A percentile compares a stretch with the other conserved stretches of the same genome.
These are phyloP conservation scores for Grosmannia penicillata DNA, from an alignment of 2,329 filamentous ascomycete genomes.

Conservation along the genomic window DNA sequence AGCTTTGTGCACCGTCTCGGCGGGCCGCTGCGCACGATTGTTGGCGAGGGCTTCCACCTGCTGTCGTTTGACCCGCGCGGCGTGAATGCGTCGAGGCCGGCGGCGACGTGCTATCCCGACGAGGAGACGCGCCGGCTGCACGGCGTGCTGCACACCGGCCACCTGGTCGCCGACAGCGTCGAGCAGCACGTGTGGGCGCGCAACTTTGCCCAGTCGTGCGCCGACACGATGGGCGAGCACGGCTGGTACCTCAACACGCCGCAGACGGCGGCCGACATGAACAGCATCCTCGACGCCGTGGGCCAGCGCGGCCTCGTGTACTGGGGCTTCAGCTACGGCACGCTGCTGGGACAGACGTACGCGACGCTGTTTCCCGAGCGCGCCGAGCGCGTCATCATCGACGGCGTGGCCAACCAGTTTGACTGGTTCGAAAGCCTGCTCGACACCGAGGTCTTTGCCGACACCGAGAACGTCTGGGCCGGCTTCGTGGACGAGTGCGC, in stretches of 20 bases:
- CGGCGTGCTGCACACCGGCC: neutral
- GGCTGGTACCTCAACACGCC: neutral
- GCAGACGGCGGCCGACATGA: slow-evolving; percentile 1
- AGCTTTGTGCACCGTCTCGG: neutral
- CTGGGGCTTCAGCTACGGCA: slow-evolving; percentile 1
- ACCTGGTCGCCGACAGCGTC: neutral
- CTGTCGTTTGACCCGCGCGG: slow-evolving; percentile 1
- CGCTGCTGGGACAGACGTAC: slow-evolving; percentile 1
- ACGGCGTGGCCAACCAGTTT: neutral
- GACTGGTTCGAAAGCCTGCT: slow-evolving; percentile 1
- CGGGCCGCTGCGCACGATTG: neutral
- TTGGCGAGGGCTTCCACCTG: neutral
- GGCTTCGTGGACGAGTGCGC: neutral
- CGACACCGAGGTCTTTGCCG: neutral
- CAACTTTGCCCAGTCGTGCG: neutral
- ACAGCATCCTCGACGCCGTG: neutral
- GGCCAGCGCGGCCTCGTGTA: neutral
- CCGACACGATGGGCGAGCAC: neutral
- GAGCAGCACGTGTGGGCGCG: neutral
- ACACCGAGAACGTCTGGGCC: neutral
- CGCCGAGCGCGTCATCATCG: neutral
- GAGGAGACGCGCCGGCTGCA: neutral
- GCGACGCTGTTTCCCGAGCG: neutral
- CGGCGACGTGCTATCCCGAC: neutral
- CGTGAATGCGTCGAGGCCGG: neutral